Percentiles rank a stretch among this genome's conserved stretches.
Conservation (phyloP, 2,329 filamentous ascomycete species). For the Pyrenochaeta sp. region DNA sequence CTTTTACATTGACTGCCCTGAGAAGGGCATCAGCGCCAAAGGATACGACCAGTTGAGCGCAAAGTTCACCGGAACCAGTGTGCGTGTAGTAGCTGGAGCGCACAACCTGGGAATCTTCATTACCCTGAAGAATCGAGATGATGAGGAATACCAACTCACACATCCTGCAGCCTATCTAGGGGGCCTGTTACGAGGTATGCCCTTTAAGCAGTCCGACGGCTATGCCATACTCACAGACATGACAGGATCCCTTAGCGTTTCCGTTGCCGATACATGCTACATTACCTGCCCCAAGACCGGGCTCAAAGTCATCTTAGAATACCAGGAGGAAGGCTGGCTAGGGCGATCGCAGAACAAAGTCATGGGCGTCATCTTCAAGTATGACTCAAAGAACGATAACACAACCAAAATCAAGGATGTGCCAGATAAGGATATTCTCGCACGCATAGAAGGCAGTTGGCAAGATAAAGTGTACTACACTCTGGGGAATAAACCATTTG, state of each 20-base stretch:
- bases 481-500: conserved; percentile 55
- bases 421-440: conserved; percentile 82
- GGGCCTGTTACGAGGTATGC: conserved; percentile 75
- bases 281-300: conserved; percentile 89
- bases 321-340: conserved; percentile 94
- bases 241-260: conserved; percentile 79
- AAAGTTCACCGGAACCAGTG: conserved; percentile 95
- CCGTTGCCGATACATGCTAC: conserved; percentile 88
- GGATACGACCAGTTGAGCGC: conserved; percentile 97
- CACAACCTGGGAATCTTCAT: conserved; percentile 98
- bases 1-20: conserved; percentile 91
- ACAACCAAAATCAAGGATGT: conserved; percentile 85
- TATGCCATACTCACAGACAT: conserved; percentile 13
- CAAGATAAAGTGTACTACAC: conserved; percentile 74
- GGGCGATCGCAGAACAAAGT: conserved; percentile 91
- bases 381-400: conserved; percentile 85
- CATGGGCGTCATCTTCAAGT: conserved; percentile 88
- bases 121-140: conserved; percentile 77
- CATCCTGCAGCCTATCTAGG: conserved; percentile 94
- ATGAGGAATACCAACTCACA: conserved; percentile 94
- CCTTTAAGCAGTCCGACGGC: background rate
- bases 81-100: conserved; percentile 89
- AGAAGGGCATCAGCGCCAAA: conserved; percentile 84
- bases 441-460: conserved; percentile 85
- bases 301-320: conserved; percentile 91